Conservation (phyloP, 352 stramenopile species). For the Phytophthora boehmeriae region DNA sequence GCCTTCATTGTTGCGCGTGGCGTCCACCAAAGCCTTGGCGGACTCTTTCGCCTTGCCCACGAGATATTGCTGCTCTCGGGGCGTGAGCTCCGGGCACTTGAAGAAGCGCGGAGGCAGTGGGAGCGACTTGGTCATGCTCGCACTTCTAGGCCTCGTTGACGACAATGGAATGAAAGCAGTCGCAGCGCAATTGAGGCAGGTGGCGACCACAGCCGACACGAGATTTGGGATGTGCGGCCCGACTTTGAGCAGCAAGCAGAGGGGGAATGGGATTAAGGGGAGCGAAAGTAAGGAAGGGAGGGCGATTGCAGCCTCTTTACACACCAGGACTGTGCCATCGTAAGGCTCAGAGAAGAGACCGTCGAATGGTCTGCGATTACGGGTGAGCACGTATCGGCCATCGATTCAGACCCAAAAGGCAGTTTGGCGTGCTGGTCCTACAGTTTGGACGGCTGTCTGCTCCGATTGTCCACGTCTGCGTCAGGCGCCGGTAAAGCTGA, state of each 20-base stretch:
- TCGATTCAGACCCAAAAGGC: no score
- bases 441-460: no score
- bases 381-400: neutral
- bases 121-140: conserved; percentile 45
- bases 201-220: neutral
- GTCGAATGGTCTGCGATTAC: neutral
- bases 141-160: conserved; percentile 3
- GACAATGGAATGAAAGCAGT: neutral
- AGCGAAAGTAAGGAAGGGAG: conserved; percentile 23
- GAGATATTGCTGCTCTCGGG: conserved; percentile 57
- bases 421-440: no score
- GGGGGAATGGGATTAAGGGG: conserved; percentile 27
- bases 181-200: neutral
- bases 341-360: conserved; percentile 34
- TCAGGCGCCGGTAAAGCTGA: neutral
- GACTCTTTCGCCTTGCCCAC: conserved; percentile 67
- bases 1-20: conserved; percentile 59
- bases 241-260: conserved; percentile 10
- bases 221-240: conserved; percentile 31
- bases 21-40: conserved; percentile 64
- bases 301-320: conserved; percentile 21
- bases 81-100: conserved; percentile 56
- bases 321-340: conserved; percentile 26
- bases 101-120: conserved; percentile 61
- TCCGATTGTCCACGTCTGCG: neutral